Percentiles rank a stretch among this genome's conserved stretches.
Conservation (phyloP, 129 eudicot genomes). For the Chrysanthemum lavandulifolium region DNA sequence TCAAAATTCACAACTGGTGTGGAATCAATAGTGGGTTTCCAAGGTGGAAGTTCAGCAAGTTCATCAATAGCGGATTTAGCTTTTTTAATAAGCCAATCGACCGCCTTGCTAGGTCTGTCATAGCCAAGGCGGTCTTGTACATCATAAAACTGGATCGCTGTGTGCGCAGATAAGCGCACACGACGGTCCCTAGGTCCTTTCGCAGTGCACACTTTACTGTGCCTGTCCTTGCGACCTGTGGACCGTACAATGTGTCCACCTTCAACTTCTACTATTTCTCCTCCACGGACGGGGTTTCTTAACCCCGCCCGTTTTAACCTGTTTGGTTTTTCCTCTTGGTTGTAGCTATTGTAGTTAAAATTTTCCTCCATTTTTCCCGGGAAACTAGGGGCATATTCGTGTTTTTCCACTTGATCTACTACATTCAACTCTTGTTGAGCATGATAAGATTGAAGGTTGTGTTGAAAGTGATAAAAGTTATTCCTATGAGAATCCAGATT, state of each 20-base stretch:
- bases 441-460: conserved; percentile 25
- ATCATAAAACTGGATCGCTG: conserved; percentile 91
- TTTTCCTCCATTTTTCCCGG: conserved; percentile 57
- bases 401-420: conserved; percentile 1
- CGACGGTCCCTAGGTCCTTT: conserved; percentile 88
- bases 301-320: conserved; percentile 44
- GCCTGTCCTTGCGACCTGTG: conserved; percentile 79
- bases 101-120: conserved; percentile 88
- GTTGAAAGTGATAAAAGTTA: conserved; percentile 3
- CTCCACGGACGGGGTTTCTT: conserved; percentile 41
- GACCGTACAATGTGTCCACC: conserved; percentile 95
- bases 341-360: conserved; percentile 23
- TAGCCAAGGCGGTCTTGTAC: conserved; percentile 89
- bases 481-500: conserved; percentile 78
- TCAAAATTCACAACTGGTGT: conserved; percentile 24
- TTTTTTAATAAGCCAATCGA: conserved; percentile 84
- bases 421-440: conserved; percentile 20
- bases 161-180: conserved; percentile 76
- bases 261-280: conserved; percentile 69
- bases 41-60: conserved; percentile 84
- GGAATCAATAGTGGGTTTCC: conserved; percentile 61
- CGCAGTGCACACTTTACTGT: conserved; percentile 86
- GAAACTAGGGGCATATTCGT: conserved; percentile 49
- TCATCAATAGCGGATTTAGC: conserved; percentile 81
- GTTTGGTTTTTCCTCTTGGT: conserved; percentile 4